Base-by-base conservation (phyloP, 1,284 basidiomycete genomes). In the Blastosporella zonata region DNA sequence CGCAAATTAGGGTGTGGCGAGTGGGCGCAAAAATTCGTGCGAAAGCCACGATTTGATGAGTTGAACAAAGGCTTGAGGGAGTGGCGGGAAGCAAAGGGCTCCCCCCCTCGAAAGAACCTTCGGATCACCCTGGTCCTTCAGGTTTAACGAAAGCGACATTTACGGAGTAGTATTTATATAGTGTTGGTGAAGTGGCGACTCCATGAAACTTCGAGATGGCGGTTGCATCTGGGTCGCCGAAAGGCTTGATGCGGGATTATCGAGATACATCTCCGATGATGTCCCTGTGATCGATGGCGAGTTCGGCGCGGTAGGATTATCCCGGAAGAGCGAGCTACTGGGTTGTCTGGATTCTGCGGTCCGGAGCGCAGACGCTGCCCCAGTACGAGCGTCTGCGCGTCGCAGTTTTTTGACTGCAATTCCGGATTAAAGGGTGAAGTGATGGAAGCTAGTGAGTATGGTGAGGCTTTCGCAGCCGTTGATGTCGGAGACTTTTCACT, bases 341-440 rank as follows among this genome's bases (percentile, higher is more conserved):
- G 62, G 64, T 36, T 50, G 47, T 49, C 51, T 47, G 40, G 66
- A 64, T 55, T 61, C 59, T 59, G 66, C 57, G 50, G 59, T 59
- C 55, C 60, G 66, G 54, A 65, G 70, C 73, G 73, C 73, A 74
- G 73, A 73, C 72, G 68, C 67, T 71, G 70, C 72, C 73, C 73
- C 72, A 70, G 72, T 56, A 51, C 69, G 69, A 71, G 67, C 72
- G 68, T 74, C 73, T 74, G 73, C 73, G 73, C 73, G 70, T 58
- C 62, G 67, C 48, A 74, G 65, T 75, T 75, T 75, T 75, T 75
- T 75, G 70, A 60, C 67, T 69, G 69, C 33, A 54, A 56, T 28
- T 64, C 63, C 17, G 62, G 54, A 54, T 67, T 62, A 53, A 62
- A 71, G 7, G 68, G 70, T 20, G 69, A 65, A 7, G 69, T 72